These are phyloP conservation scores for Lizonia empirigonia DNA, from an alignment of 2,329 filamentous ascomycete species.

Conservation along the genomic window DNA sequence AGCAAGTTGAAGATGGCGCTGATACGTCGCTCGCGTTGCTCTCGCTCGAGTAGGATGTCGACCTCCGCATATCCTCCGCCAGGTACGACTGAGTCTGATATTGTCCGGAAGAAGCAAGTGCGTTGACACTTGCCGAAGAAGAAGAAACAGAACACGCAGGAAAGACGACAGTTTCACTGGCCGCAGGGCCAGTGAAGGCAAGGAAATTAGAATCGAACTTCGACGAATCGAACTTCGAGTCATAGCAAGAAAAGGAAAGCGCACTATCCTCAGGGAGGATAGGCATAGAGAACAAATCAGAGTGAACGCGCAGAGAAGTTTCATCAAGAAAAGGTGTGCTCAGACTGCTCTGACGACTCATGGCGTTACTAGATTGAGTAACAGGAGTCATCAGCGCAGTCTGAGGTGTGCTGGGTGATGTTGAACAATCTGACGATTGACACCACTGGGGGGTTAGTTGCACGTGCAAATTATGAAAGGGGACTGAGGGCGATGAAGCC, in stretches of 20 bases:
- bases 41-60: slow-evolving; percentile 50
- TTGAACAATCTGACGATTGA: slow-evolving; percentile 41
- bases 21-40: slow-evolving; percentile 53
- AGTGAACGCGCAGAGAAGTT: slow-evolving; percentile 48
- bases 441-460: slow-evolving; percentile 46
- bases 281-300: slow-evolving; percentile 46
- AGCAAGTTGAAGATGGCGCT: slow-evolving; percentile 51
- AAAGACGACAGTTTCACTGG: slow-evolving; percentile 47
- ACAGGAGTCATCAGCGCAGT: slow-evolving; percentile 47
- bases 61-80: slow-evolving; percentile 58
- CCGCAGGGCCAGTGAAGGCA: slow-evolving; percentile 38
- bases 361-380: slow-evolving; percentile 46
- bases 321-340: slow-evolving; percentile 50
- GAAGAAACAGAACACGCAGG: slow-evolving; percentile 35
- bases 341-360: slow-evolving; percentile 56
- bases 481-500: slow-evolving; percentile 27
- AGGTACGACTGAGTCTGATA: slow-evolving; percentile 37
- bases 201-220: slow-evolving; percentile 43
- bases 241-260: slow-evolving; percentile 45
- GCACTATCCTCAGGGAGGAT: slow-evolving; percentile 45
- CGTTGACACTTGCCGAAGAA: slow-evolving; percentile 37
- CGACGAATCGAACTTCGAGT: slow-evolving; percentile 44
- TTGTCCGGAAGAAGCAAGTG: slow-evolving; percentile 40
- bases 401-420: slow-evolving; percentile 45
- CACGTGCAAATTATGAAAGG: slow-evolving; percentile 29